Conservation (phyloP, 345 rosid genomes). For the Chamaenerion angustifolium region DNA sequence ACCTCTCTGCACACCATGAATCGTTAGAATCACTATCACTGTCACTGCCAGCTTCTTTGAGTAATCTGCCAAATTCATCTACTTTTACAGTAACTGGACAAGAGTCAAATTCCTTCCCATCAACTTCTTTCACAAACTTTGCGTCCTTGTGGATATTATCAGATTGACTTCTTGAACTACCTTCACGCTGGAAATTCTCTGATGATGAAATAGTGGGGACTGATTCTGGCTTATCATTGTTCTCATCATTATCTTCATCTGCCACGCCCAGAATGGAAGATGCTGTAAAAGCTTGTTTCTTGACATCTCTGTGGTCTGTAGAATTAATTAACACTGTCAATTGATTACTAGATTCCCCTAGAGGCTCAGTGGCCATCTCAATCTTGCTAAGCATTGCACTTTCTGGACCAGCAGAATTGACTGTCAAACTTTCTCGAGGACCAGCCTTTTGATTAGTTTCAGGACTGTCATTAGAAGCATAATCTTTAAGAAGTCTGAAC, state of each 20-base stretch:
- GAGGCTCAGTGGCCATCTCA: conserved; percentile 9
- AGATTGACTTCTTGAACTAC: conserved; percentile 8
- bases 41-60: conserved; percentile 39
- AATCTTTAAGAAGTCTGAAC: conserved; percentile 32
- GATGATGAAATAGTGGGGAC: conserved; percentile 8
- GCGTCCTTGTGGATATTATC: conserved; percentile 9
- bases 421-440: conserved; percentile 7
- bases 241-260: conserved; percentile 9
- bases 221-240: conserved; percentile 6
- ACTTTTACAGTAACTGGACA: conserved; percentile 23
- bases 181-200: conserved; percentile 13
- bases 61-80: conserved; percentile 49
- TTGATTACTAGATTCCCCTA: conserved; percentile 8
- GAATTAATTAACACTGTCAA: conserved; percentile 3
- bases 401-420: conserved; percentile 9
- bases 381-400: conserved; percentile 5
- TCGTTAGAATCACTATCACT: conserved; percentile 56
- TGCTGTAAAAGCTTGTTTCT: conserved; percentile 10
- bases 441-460: conserved; percentile 15
- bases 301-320: conserved; percentile 6
- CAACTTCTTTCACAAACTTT: conserved; percentile 16
- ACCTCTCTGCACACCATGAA: conserved; percentile 13
- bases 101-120: conserved; percentile 12
- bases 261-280: conserved; percentile 8
- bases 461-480: conserved; percentile 38